Conservation (phyloP, 2,329 filamentous ascomycete genomes). For the Pleurostoma richardsiae region DNA sequence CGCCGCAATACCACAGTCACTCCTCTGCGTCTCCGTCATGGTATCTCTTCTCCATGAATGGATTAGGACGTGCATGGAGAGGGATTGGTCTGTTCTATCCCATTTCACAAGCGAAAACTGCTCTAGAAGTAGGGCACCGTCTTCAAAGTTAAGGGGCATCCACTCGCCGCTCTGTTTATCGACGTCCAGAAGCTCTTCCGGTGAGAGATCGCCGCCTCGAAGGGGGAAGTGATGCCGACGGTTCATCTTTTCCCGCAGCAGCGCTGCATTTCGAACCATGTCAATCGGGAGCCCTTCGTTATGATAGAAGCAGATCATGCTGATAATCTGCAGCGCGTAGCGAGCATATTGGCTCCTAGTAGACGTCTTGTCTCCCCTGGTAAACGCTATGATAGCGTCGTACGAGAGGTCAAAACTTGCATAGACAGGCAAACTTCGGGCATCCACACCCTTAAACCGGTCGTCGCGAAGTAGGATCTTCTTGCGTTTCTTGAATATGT, state of each 20-base stretch:
- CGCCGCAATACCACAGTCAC: not conserved
- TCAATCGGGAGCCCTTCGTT: conserved; percentile 11
- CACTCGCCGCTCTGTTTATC: conserved; percentile 1
- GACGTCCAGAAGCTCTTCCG: conserved; percentile 1
- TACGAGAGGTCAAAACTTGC: conserved; percentile 19
- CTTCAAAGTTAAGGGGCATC: not conserved
- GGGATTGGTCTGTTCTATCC: not conserved
- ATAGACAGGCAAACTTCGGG: conserved; percentile 13
- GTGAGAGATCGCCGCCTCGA: conserved; percentile 2
- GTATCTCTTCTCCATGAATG: conserved; percentile 15
- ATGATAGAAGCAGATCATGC: conserved; percentile 20
- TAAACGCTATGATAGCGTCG: conserved; percentile 7
- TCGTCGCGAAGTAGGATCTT: conserved; percentile 8
- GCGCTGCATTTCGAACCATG: conserved; percentile 11
- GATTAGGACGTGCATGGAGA: conserved; percentile 17
- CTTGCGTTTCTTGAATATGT: conserved; percentile 4
- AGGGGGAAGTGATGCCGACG: not conserved
- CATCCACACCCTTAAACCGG: conserved; percentile 6
- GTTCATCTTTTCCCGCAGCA: not conserved
- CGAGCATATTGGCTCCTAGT: conserved; percentile 4
- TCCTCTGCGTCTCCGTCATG: not conserved
- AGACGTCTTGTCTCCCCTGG: not conserved
- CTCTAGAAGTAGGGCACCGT: conserved; percentile 5
- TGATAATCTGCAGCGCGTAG: conserved; percentile 17
- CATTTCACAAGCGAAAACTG: conserved; percentile 14